phyloP scores from a whole-genome alignment of 306 rosid species.

The Cucumis sativus region Cucumber_9930_V3 NC_026660.2:4820001-4820500 shows the following conservation, averaged over 20 bases:
- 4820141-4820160: slow-evolving; percentile 25
- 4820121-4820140: slow-evolving; percentile 17
- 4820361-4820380: slow-evolving; percentile 22
- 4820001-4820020: background rate
- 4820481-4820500: slow-evolving; percentile 3
- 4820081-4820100: slow-evolving; percentile 16
- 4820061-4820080: slow-evolving; percentile 16
- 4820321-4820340: background rate
- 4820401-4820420: slow-evolving; percentile 14
- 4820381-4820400: slow-evolving; percentile 27
- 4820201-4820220: slow-evolving; percentile 4
- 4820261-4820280: background rate
- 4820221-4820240: background rate
- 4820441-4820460: slow-evolving; percentile 21
- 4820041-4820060: slow-evolving; percentile 18
- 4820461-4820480: slow-evolving; percentile 21
- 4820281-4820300: background rate
- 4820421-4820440: slow-evolving; percentile 24
- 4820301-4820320: background rate
- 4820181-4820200: slow-evolving; percentile 8
- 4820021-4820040: slow-evolving; percentile 20
- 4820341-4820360: slow-evolving; percentile 26
- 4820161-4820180: slow-evolving; percentile 24
- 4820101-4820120: slow-evolving; percentile 23
- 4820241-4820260: background rate